Evolutionary conservation across 2,329 filamentous ascomycete genomes (phyloP).

Genomic region (Talaromyces pinophilus): DNA sequence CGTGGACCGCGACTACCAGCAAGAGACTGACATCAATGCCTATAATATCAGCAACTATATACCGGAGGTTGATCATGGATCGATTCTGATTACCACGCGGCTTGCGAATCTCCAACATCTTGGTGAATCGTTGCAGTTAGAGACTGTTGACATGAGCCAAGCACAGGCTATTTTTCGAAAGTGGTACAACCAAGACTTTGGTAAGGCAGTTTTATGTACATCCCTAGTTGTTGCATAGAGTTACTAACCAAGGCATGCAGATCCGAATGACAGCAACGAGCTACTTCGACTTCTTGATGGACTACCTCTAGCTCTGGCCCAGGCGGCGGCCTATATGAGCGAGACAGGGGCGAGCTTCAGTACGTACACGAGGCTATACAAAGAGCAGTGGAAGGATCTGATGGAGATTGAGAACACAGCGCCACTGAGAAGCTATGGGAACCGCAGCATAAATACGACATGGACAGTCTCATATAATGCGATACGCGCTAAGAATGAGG

Average conservation of each 20-base stretch:
- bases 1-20: constrained; percentile 11
- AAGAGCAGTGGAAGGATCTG: constrained; percentile 8
- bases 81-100: constrained; percentile 21
- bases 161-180: constrained; percentile 18
- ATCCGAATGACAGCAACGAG: constrained; percentile 9
- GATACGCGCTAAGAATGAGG: neutral
- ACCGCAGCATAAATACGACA: constrained; percentile 3
- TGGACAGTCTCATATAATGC: constrained; percentile 18
- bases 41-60: constrained; percentile 21
- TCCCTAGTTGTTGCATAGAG: constrained; percentile 7
- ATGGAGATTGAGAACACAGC: neutral
- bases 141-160: constrained; percentile 14
- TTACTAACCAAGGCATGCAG: constrained; percentile 11
- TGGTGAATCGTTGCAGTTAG: constrained; percentile 11
- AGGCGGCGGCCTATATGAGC: constrained; percentile 8
- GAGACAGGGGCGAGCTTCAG: constrained; percentile 1
- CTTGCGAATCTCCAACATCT: constrained; percentile 19
- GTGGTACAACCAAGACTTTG: constrained; percentile 18
- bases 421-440: neutral
- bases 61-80: constrained; percentile 20
- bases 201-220: constrained; percentile 8
- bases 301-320: constrained; percentile 11
- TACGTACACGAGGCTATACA: constrained; percentile 7
- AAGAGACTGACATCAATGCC: constrained; percentile 13
- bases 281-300: constrained; percentile 13